Evolutionary conservation across 1,284 basidiomycete genomes (phyloP).

Genomic region (Apiotrichum domesticum): DNA sequence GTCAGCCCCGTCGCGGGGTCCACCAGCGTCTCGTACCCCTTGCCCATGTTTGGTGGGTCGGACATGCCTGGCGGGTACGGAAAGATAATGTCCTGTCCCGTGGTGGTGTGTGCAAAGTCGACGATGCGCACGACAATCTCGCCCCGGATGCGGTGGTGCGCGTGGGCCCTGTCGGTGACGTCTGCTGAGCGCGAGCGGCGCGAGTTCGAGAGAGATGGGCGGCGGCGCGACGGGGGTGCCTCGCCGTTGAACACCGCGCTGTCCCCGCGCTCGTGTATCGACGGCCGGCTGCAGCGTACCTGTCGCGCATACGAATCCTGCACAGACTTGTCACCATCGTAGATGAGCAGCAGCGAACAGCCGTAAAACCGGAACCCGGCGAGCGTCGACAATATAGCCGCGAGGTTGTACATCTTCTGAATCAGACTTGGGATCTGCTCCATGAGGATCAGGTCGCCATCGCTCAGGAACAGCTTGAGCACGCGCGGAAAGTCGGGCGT

Average conservation of each 20-base stretch:
- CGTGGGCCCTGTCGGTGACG: slow-evolving; percentile 7
- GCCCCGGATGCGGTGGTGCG: slow-evolving; percentile 60
- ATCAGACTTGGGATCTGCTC: slow-evolving; percentile 90
- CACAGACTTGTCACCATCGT: slow-evolving; percentile 85
- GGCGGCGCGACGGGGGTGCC: background rate
- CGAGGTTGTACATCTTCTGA: slow-evolving; percentile 88
- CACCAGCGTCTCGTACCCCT: slow-evolving; percentile 72
- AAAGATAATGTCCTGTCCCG: slow-evolving; percentile 76
- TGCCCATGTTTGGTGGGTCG: slow-evolving; percentile 51
- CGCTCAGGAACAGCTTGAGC: slow-evolving; percentile 74
- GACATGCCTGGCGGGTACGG: slow-evolving; percentile 45
- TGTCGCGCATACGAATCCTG: slow-evolving; percentile 55
- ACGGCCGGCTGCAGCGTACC: slow-evolving; percentile 5
- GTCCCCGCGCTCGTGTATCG: slow-evolving; percentile 8
- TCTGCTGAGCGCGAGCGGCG: slow-evolving; percentile 15
- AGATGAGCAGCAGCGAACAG: slow-evolving; percentile 92
- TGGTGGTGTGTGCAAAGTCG: slow-evolving; percentile 98
- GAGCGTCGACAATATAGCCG: slow-evolving; percentile 77
- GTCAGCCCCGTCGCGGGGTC: slow-evolving; percentile 72
- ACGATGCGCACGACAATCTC: slow-evolving; percentile 94
- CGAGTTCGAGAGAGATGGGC: slow-evolving; percentile 1
- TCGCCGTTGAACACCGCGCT: background rate
- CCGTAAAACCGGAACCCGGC: slow-evolving; percentile 97
- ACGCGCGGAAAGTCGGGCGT: slow-evolving; percentile 77
- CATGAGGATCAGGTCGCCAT: slow-evolving; percentile 74